Evolutionary conservation across 2,329 filamentous ascomycete genomes (phyloP).

Genomic region (Westerdykella aurantiaca): DNA sequence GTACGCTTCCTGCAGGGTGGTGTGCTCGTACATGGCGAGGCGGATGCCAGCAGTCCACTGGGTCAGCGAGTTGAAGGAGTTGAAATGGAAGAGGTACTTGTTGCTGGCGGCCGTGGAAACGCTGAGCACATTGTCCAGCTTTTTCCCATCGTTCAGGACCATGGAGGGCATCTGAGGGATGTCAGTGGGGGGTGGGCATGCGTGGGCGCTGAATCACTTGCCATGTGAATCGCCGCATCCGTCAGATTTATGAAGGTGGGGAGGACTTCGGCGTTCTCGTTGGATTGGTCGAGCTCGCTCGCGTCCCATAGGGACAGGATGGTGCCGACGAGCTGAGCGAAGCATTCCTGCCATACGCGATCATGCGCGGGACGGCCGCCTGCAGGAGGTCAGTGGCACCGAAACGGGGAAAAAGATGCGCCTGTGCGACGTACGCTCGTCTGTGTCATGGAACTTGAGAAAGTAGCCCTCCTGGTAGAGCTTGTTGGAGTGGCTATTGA

Average conservation of each 20-base stretch:
- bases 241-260: constrained; percentile 95
- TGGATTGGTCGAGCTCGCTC: constrained; percentile 79
- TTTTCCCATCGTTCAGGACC: constrained; percentile 77
- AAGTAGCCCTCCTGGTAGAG: constrained; percentile 98
- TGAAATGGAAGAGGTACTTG: constrained; percentile 92
- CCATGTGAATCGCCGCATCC: constrained; percentile 97
- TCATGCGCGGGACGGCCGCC: constrained; percentile 82
- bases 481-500: constrained; percentile 95
- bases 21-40: constrained; percentile 89
- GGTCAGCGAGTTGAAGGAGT: constrained; percentile 83
- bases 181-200: constrained; percentile 4
- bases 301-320: constrained; percentile 95
- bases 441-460: constrained; percentile 90
- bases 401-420: constrained; percentile 1
- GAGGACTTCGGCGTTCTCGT: constrained; percentile 75
- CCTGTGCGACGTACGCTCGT: constrained; percentile 62
- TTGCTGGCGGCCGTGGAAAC: constrained; percentile 94
- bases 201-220: constrained; percentile 38
- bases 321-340: constrained; percentile 92
- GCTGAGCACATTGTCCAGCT: constrained; percentile 89
- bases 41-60: constrained; percentile 96
- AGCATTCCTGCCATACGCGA: constrained; percentile 91
- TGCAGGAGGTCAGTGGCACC: constrained; percentile 39
- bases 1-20: constrained; percentile 90
- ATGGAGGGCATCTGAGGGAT: constrained; percentile 58